Base-by-base conservation (phyloP, 2,329 filamentous ascomycete genomes). In the Thelonectria discophora region DNA sequence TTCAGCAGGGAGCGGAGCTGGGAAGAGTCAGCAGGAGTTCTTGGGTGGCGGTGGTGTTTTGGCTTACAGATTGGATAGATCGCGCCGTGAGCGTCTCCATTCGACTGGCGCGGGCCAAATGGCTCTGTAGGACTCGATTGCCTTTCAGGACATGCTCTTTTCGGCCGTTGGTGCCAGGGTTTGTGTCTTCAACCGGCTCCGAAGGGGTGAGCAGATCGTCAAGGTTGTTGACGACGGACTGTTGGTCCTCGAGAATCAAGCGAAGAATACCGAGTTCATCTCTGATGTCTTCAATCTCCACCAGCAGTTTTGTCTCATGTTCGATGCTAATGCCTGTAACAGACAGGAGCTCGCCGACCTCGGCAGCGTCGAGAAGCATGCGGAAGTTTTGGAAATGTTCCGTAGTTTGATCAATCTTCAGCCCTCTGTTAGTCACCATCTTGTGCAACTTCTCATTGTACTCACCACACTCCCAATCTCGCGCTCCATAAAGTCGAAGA, bases 221-320 rank as follows among this genome's bases (percentile, higher is more conserved):
- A 10, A 57, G 21, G 4, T 57, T 45, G 34, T 57, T 32, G 9
- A 40, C 32, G 34, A 57, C 54, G 30, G 17, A n/a, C 37, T 46
- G 37, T 32, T 59, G 56, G 32, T 59, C 56, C 18, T 53, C 40
- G 17, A 59, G 18, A n/a, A 59, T 48, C 7, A 48, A 32, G 9
- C 49, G 39, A 17, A 59, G 13, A 30, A 59, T 54, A 9, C 42
- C 32, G 2, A 59, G 27, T 27, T 59, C 56, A n/a, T 59, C 56
- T 20, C 39, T n/a, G 21, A 59, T 59, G 43, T 59, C 56, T n/a
- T 59, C 56, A 42, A 59, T 54, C 49, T 59, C 56, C 15, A 59
- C 49, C 11, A 59, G 27, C 12, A 61, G 47, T 17, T 55, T 55
- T 6, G 52, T 56, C 24, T 59, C 49, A 17, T 32, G n/a, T 32